Evolutionary conservation across 768 basidiomycete genomes (phyloP).

Genomic region (Tylopilus sp.): DNA sequence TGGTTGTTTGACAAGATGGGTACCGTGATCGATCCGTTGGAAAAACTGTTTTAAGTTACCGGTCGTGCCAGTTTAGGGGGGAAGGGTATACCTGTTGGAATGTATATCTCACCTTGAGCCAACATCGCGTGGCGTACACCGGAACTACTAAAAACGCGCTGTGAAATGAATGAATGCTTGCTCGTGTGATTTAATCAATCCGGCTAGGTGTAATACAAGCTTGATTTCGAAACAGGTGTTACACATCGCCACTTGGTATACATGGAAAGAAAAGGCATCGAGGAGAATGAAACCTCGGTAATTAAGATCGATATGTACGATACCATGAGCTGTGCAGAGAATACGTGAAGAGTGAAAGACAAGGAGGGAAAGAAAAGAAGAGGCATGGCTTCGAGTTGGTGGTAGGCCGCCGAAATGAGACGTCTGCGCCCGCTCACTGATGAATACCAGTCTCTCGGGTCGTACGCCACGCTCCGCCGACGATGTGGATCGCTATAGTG

Average conservation of each 20-base stretch:
- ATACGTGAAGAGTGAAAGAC: neutral
- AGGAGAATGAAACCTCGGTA: neutral
- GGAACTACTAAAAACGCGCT: neutral
- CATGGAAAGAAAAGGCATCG: neutral
- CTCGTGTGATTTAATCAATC: neutral
- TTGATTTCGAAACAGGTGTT: neutral
- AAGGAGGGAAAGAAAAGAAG: neutral
- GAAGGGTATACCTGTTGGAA: too few species aligned
- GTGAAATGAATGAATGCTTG: neutral
- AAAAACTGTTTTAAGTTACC: constrained; percentile 41
- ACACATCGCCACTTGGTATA: neutral
- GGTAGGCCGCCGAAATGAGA: neutral
- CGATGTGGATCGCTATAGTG: neutral
- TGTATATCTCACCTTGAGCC: neutral
- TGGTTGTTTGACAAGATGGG: constrained; percentile 50
- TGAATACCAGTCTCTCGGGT: neutral
- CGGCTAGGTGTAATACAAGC: neutral
- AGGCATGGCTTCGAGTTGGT: neutral
- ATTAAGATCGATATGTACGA: neutral
- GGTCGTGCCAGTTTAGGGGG: too few species aligned
- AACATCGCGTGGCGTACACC: neutral
- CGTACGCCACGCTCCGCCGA: neutral
- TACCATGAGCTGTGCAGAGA: neutral
- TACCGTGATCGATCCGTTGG: constrained; percentile 64
- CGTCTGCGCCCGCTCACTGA: neutral